Percentiles rank a stretch among this genome's conserved stretches.
phyloP scores from a whole-genome alignment of 1,284 basidiomycete genomes.

The Cystobasidium sp. region DNA sequence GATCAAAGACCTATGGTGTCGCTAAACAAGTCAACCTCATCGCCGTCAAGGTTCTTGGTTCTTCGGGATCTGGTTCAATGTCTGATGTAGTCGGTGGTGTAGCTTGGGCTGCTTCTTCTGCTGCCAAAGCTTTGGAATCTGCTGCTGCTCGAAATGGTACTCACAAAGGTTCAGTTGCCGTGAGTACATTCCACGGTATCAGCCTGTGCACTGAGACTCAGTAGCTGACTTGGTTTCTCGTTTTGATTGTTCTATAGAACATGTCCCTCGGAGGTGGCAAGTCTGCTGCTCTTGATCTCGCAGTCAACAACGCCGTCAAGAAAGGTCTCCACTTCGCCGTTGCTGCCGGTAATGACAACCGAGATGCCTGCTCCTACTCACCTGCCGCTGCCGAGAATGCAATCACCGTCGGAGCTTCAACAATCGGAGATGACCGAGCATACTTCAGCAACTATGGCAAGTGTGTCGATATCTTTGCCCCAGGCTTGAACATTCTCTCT shows the following conservation, averaged over 20 bases:
- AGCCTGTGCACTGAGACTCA: too few relatives aligned
- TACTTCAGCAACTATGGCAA: slow-evolving; percentile 69
- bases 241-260: slow-evolving; percentile 61
- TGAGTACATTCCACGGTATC: slow-evolving; percentile 4
- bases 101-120: slow-evolving; percentile 74
- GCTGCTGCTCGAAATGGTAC: slow-evolving; percentile 65
- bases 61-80: slow-evolving; percentile 93
- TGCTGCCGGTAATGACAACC: slow-evolving; percentile 72
- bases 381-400: slow-evolving; percentile 75
- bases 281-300: slow-evolving; percentile 80
- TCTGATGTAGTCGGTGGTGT: slow-evolving; percentile 90
- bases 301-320: slow-evolving; percentile 83
- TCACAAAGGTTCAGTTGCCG: slow-evolving; percentile 90
- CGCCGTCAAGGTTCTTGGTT: slow-evolving; percentile 96
- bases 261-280: slow-evolving; percentile 98
- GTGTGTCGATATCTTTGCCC: slow-evolving; percentile 67
- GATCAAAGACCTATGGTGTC: slow-evolving; percentile 81
- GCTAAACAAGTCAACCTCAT: slow-evolving; percentile 90
- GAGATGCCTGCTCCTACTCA: slow-evolving; percentile 41
- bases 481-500: slow-evolving; percentile 66
- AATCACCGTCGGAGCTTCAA: slow-evolving; percentile 84
- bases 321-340: slow-evolving; percentile 91
- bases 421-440: slow-evolving; percentile 77
- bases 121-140: slow-evolving; percentile 59
- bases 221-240: not conserved